phyloP scores from a whole-genome alignment of 2,329 filamentous ascomycete genomes.

The Diaporthe capsici region DNA sequence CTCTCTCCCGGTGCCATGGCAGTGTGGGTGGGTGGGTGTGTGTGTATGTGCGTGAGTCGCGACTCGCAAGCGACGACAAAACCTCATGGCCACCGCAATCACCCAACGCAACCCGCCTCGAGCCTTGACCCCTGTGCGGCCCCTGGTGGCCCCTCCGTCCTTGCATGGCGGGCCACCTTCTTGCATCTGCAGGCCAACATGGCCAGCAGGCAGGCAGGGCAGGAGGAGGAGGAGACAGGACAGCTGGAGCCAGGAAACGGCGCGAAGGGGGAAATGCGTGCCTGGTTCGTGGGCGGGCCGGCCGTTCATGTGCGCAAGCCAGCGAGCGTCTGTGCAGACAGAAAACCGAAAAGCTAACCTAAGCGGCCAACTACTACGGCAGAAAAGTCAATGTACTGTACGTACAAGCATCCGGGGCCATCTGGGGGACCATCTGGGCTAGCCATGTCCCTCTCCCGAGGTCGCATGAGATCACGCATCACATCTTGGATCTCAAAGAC shows the following conservation, averaged over 20 bases:
- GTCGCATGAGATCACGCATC: constrained; percentile 8
- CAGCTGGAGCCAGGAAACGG: constrained; percentile 6
- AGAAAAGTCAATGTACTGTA: constrained; percentile 12
- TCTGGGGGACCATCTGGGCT: background rate
- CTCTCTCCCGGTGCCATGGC: background rate
- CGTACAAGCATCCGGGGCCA: background rate
- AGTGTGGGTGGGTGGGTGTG: background rate
- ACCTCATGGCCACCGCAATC: background rate
- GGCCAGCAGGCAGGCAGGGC: background rate
- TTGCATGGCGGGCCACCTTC: background rate
- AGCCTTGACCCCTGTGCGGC: constrained; percentile 24
- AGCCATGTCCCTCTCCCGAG: background rate
- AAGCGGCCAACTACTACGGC: background rate
- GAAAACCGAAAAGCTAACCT: background rate
- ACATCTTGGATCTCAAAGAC: constrained; percentile 3
- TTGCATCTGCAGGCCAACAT: background rate
- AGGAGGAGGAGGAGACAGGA: too few relatives aligned
- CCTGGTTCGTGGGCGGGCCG: constrained; percentile 21
- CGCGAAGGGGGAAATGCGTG: constrained; percentile 9
- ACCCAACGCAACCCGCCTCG: constrained; percentile 4
- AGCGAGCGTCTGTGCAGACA: constrained; percentile 25
- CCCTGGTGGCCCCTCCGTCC: constrained; percentile 18
- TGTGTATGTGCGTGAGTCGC: constrained; percentile 15
- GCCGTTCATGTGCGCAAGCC: constrained; percentile 19
- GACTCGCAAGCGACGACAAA: constrained; percentile 30